Evolutionary conservation across 345 rosid species (phyloP), one percentile per base, ranked within the genome.

Genomic region (Gossypium stocksii): DNA sequence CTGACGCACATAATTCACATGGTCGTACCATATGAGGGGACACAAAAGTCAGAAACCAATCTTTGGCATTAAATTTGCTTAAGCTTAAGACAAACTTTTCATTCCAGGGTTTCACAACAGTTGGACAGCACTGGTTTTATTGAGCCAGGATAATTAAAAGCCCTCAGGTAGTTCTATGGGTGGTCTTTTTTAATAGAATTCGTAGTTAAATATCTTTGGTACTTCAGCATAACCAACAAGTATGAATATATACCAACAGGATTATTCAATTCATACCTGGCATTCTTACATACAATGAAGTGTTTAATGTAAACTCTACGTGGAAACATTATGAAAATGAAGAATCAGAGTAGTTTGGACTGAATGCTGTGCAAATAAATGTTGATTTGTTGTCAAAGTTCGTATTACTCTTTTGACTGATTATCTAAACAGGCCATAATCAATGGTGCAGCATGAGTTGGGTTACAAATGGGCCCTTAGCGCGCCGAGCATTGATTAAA

Each of bases 71-170:
- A 13, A 66, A 22, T 69, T 44, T 44, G 61, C 16, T 57, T 63
- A 57, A 34, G 74, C 58, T 20, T 3, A 20, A 59, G 80, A 78
- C 83, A 73, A 76, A 45, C 12, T 19, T 17, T 16, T 12, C 72
- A 12, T 53, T n/a, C 72, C 66, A 19, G 3, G 15, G 49, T 29
- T 29, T 29, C 25, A 20, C 73, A 20, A 23, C 54, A 15, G 19
- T 20, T 69, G 73, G 73, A 49, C 59, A 27, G 22, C 57, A 68
- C 3, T 68, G 14, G 41, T 23, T 70, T 57, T 70, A 48, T 48
- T 25, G 48, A 54, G 34, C 27, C 49, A 19, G 3, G 48, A 53
- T 17, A 10, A 29, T 70, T 29, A 38, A 53, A n/a, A 29, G 17
- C 48, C 16, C 23, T 29, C 59, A 15, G 14, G 61, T 52, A 8